phyloP scores from a whole-genome alignment of 768 basidiomycete species.

The Gymnopilus junonius region DNA sequence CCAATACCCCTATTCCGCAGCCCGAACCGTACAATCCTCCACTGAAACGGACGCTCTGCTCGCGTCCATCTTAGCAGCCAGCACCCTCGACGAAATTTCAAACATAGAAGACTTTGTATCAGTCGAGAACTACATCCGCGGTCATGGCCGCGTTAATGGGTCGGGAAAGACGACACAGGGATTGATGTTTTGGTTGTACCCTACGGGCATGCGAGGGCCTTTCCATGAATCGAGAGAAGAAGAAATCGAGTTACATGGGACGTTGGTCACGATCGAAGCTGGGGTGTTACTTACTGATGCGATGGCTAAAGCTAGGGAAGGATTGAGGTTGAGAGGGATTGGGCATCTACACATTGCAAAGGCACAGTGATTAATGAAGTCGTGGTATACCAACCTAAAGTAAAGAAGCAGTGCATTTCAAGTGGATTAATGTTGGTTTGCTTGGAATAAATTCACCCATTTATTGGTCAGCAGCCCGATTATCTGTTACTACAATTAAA shows the following conservation, averaged over 20 bases:
- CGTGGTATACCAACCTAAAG: too few relatives aligned
- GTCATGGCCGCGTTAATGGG: conserved; percentile 2
- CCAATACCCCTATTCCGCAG: neutral
- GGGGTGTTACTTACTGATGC: neutral
- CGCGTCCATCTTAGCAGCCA: conserved; percentile 15
- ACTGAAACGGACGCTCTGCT: conserved; percentile 8
- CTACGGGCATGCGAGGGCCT: conserved; percentile 16
- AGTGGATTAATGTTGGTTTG: too few relatives aligned
- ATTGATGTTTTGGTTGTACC: conserved; percentile 15
- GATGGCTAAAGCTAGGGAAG: neutral
- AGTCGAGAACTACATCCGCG: conserved; percentile 13
- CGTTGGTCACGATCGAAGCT: conserved; percentile 7
- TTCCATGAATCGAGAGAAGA: conserved; percentile 7
- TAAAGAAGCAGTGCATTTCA: too few relatives aligned
- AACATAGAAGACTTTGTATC: conserved; percentile 10
- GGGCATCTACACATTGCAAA: conserved; percentile 12
- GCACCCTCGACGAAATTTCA: conserved; percentile 18
- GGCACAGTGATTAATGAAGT: neutral
- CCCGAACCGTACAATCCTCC: neutral
- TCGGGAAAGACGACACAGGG: conserved; percentile 1
- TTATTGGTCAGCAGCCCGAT: neutral
- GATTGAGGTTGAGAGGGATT: conserved; percentile 2
- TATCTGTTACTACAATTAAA: neutral
- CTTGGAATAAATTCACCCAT: too few relatives aligned
- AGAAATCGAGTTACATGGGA: conserved; percentile 6